Base-by-base conservation (phyloP, 495 filamentous ascomycete species). In the Tuber borchii region DNA sequence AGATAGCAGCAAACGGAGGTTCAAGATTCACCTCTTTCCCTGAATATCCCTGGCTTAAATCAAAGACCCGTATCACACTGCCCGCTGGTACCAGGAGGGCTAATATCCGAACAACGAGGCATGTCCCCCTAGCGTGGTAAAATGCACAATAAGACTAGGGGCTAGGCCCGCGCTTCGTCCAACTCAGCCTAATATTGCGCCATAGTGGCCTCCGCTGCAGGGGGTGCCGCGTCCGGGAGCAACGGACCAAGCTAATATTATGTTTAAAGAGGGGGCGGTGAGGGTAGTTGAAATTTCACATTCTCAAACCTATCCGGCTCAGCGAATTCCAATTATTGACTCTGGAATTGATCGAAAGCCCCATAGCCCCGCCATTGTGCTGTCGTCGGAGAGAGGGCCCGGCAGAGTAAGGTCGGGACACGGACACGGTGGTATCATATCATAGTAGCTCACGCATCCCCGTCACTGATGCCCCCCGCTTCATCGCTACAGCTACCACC, bases 131-230 rank as follows among this genome's bases (percentile, higher is more conserved):
- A 86, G 85, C 8, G 87, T 87, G 10, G 87, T 88, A 78, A 88
- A 90, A 2, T 87, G 87, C 75, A 87, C 86, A 73, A 88, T 88
- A 75, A 90, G 89, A 20, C 87, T 87, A 74, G 84, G 88, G 19
- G 86, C 85, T 8, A 85, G 84, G 80, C 86, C 84, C 10, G 83
- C 79, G 65, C 77, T 69, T 84, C 82, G 51, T 86, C 85, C 71
- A 85, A 86, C 51, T 56, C 56, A 8, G 56, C 34, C n/a, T 76
- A 73, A 16, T 39, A 61, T 26, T 46, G 70, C 71, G 70, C 70
- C 37, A 73, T 69, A 16, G 56, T 46, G 45, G 46, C 76, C 48
- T 65, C 76, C 26, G 65, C 69, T 34, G 9, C 31, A 40, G 71
- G 0, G 48, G 74, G 9, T 44, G 61, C 40, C 7, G 34, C 34